Evolutionary conservation across 2,329 filamentous ascomycete species (phyloP).

Genomic region (Lecanicillium sp.): DNA sequence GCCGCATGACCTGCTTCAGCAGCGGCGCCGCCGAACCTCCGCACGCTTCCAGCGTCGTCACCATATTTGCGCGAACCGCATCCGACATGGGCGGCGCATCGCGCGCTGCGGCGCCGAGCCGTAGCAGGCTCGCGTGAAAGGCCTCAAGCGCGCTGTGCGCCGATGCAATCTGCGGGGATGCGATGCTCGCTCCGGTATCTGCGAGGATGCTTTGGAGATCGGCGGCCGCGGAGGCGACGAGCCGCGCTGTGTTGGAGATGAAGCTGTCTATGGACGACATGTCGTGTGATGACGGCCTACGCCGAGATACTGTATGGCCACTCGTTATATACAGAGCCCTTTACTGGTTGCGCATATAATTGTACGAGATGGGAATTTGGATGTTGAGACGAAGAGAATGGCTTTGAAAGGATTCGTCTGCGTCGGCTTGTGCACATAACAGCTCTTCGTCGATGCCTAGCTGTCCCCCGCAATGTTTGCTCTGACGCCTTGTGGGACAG

Average conservation of each 20-base stretch:
- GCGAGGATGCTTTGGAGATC: background rate
- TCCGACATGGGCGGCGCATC: background rate
- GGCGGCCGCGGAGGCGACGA: background rate
- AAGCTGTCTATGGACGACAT: background rate
- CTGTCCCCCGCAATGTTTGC: no score
- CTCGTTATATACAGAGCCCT: no score
- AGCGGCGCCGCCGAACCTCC: background rate
- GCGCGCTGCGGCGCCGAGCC: background rate
- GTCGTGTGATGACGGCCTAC: no score
- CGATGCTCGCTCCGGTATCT: background rate
- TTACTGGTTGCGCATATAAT: no score
- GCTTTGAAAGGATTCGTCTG: no score
- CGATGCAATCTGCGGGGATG: background rate
- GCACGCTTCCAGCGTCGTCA: background rate
- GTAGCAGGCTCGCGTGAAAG: background rate
- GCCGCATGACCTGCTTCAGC: background rate
- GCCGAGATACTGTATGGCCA: no score
- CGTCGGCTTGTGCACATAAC: no score
- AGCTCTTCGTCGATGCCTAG: no score
- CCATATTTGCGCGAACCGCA: background rate
- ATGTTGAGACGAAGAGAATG: no score
- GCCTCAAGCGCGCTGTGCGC: background rate
- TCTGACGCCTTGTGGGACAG: no score
- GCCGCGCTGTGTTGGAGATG: background rate
- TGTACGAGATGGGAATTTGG: no score